Evolutionary conservation across 2,329 filamentous ascomycete species (phyloP).

Genomic region (Penicillium sp.): DNA sequence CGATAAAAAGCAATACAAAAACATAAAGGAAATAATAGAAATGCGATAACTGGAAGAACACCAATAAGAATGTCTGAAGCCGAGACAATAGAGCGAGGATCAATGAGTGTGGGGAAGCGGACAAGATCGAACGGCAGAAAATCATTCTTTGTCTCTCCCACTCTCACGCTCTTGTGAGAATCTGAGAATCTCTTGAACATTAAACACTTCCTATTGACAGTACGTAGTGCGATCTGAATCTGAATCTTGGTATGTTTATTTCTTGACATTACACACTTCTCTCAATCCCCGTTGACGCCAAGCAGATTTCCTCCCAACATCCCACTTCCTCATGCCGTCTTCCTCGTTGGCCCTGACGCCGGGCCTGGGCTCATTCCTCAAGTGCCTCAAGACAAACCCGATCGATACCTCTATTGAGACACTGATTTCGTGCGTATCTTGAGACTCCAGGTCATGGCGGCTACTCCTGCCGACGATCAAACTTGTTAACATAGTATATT

Average conservation of each 20-base stretch:
- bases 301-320: slow-evolving; percentile 8
- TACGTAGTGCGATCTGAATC: neutral
- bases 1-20: neutral
- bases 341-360: slow-evolving; percentile 62
- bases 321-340: slow-evolving; percentile 53
- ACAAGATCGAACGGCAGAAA: slow-evolving; percentile 26
- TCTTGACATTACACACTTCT: neutral
- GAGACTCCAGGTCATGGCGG: slow-evolving; percentile 1
- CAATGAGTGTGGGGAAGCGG: slow-evolving; percentile 27
- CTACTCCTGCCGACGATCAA: neutral
- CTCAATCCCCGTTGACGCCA: neutral
- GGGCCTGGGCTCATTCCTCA: slow-evolving; percentile 73
- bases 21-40: neutral
- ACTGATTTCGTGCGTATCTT: slow-evolving; percentile 67
- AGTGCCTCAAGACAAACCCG: slow-evolving; percentile 69
- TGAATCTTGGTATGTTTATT: neutral
- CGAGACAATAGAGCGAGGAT: slow-evolving; percentile 12
- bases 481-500: slow-evolving; percentile 6
- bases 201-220: neutral
- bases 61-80: slow-evolving; percentile 2
- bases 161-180: slow-evolving; percentile 8
- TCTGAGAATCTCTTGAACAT: neutral
- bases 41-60: slow-evolving; percentile 5
- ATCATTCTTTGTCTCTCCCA: slow-evolving; percentile 23
- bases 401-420: slow-evolving; percentile 81